phyloP scores from a whole-genome alignment of 805 yeast genomes.

The Sungouiozyma ichnusensis region DNA sequence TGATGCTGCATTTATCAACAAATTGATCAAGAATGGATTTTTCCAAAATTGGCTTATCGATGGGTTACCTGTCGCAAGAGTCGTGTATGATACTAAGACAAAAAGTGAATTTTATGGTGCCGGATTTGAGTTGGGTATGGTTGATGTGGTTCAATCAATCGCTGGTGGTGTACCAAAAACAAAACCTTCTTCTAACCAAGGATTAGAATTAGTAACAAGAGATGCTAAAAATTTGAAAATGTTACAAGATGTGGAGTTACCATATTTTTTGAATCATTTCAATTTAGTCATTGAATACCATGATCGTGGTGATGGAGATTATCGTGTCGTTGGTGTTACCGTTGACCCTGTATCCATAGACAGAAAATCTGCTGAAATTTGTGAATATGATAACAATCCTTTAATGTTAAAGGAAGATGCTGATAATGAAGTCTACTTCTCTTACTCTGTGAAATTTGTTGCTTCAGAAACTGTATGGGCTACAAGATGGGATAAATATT shows the following conservation, averaged over 20 bases:
- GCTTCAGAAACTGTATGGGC: conserved; percentile 82
- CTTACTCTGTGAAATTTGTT: conserved; percentile 73
- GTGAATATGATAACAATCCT: conserved; percentile 28
- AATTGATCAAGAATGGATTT: conserved; percentile 73
- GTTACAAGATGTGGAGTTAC: conserved; percentile 27
- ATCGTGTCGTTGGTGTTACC: conserved; percentile 83
- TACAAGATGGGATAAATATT: conserved; percentile 95
- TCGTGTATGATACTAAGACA: conserved; percentile 46
- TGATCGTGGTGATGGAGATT: conserved; percentile 50
- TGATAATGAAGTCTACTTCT: conserved; percentile 54
- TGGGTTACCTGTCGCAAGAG: conserved; percentile 84
- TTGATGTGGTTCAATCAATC: conserved; percentile 36
- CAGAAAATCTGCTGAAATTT: conserved; percentile 31
- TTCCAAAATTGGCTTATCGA: conserved; percentile 89
- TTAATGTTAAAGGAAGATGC: conserved; percentile 40
- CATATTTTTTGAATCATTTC: conserved; percentile 72
- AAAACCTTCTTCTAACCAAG: conserved; percentile 7
- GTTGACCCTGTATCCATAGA: conserved; percentile 59
- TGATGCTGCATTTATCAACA: conserved; percentile 67
- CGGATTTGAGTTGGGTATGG: conserved; percentile 71
- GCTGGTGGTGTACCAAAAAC: conserved; percentile 1
- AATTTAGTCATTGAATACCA: conserved; percentile 77
- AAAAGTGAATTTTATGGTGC: conserved; percentile 57
- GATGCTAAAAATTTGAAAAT: conserved; percentile 11
- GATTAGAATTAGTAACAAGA: conserved; percentile 10